These are phyloP conservation scores for Xylariaceae sp. DNA, from an alignment of 2,329 filamentous ascomycete genomes.

Conservation along the genomic window DNA sequence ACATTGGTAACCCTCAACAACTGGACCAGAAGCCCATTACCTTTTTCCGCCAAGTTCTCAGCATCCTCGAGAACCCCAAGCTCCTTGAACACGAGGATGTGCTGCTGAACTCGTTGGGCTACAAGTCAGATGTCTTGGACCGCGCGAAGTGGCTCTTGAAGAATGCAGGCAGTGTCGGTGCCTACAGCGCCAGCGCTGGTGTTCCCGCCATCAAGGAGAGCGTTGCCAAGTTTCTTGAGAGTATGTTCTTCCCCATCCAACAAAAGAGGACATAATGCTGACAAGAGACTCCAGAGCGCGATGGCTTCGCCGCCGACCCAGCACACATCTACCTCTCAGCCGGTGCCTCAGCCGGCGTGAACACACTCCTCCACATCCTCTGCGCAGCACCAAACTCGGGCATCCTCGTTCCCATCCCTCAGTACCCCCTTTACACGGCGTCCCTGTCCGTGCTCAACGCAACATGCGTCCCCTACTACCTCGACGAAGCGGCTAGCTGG, in stretches of 20 bases:
- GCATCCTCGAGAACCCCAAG: conserved; percentile 83
- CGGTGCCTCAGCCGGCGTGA: conserved; percentile 91
- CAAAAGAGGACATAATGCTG: background rate
- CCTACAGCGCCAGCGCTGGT: conserved; percentile 93
- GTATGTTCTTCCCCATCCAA: conserved; percentile 44
- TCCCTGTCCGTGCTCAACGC: conserved; percentile 84
- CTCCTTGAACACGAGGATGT: conserved; percentile 80
- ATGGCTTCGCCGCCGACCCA: conserved; percentile 81
- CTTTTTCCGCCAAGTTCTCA: conserved; percentile 96
- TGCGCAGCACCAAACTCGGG: conserved; percentile 75
- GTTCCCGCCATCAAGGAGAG: conserved; percentile 83
- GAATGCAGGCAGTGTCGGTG: conserved; percentile 86
- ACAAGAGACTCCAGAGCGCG: conserved; percentile 57
- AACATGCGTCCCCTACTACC: conserved; percentile 85
- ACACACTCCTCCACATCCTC: conserved; percentile 87
- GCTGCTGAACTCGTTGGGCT: conserved; percentile 73
- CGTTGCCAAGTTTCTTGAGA: conserved; percentile 88
- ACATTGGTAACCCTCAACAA: conserved; percentile 98
- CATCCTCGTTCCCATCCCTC: conserved; percentile 90
- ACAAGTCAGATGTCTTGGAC: conserved; percentile 85
- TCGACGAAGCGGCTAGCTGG: conserved; percentile 85
- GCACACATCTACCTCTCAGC: conserved; percentile 85
- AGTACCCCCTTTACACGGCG: conserved; percentile 97
- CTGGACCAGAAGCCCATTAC: conserved; percentile 99
- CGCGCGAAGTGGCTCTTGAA: conserved; percentile 78